These are phyloP conservation scores for Cercophora samala DNA, from an alignment of 495 filamentous ascomycete species.

Conservation along the genomic window DNA sequence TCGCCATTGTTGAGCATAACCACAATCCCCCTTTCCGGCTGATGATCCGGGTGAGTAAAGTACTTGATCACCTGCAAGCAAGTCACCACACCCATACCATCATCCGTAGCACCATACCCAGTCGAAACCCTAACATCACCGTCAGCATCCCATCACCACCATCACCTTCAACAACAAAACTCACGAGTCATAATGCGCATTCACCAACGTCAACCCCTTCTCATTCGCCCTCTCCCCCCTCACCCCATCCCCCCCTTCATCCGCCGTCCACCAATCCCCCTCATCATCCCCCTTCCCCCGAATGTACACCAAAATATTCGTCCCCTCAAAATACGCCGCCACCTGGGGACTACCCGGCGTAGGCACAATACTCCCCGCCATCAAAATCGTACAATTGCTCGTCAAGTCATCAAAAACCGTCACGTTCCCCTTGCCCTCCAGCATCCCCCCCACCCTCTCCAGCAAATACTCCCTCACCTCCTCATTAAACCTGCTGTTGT, in stretches of 20 bases:
- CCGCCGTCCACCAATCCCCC: constrained; percentile 60
- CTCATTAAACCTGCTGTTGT: constrained; percentile 81
- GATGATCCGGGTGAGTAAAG: constrained; percentile 74
- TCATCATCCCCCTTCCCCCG: constrained; percentile 70
- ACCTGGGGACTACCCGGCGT: constrained; percentile 12
- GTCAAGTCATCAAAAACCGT: constrained; percentile 73
- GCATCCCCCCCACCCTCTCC: constrained; percentile 62
- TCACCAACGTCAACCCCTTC: constrained; percentile 81
- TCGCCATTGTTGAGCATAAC: constrained; percentile 93
- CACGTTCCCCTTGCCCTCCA: constrained; percentile 46
- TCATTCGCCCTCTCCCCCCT: constrained; percentile 46
- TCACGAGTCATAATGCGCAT: constrained; percentile 83
- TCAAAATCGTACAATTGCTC: constrained; percentile 67
- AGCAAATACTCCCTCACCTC: constrained; percentile 75
- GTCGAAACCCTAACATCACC: constrained; percentile 66
- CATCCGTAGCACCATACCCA: constrained; percentile 86
- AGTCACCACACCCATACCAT: constrained; percentile 84
- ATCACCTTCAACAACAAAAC: constrained; percentile 1
- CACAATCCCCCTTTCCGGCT: constrained; percentile 75
- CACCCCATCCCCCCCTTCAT: constrained; percentile 22
- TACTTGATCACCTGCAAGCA: constrained; percentile 84
- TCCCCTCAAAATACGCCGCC: constrained; percentile 83
- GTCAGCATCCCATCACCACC: background rate
- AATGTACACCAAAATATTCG: constrained; percentile 89
- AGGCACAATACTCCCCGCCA: constrained; percentile 27